Percentiles rank a stretch among this genome's conserved stretches.
These are phyloP conservation scores for Ceratocystis diversiconidia DNA, from an alignment of 2,329 filamentous ascomycete species.

Conservation along the genomic window DNA sequence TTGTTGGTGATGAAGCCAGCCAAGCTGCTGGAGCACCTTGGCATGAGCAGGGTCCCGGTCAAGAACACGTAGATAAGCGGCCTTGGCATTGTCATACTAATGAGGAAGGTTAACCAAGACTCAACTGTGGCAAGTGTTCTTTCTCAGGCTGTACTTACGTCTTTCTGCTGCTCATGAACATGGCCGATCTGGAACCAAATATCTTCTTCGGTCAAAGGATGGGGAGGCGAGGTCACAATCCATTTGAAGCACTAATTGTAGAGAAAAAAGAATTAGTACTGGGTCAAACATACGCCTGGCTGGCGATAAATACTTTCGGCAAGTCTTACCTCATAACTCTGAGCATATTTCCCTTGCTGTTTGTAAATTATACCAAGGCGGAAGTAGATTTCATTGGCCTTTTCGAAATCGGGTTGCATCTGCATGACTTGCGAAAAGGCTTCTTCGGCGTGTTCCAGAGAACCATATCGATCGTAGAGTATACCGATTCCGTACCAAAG, in stretches of 20 bases:
- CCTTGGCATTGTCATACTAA: slow-evolving; percentile 88
- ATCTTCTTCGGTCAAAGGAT: slow-evolving; percentile 87
- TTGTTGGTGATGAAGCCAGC: slow-evolving; percentile 95
- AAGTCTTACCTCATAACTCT: slow-evolving; percentile 67
- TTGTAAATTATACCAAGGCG: slow-evolving; percentile 99
- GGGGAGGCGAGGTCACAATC: slow-evolving; percentile 83
- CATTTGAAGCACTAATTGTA: slow-evolving; percentile 79
- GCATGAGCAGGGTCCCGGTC: slow-evolving; percentile 92
- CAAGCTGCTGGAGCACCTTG: slow-evolving; percentile 93
- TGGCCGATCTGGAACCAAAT: slow-evolving; percentile 99
- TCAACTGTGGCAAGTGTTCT: not conserved
- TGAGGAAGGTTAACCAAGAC: slow-evolving; percentile 21
- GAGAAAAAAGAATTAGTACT: slow-evolving; percentile 21
- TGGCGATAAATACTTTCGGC: too few species aligned
- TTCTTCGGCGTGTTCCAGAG: slow-evolving; percentile 91
- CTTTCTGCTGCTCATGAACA: slow-evolving; percentile 97
- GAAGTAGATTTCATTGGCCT: slow-evolving; percentile 98
- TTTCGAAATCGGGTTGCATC: slow-evolving; percentile 94
- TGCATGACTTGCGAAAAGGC: slow-evolving; percentile 98
- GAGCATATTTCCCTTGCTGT: slow-evolving; percentile 83
- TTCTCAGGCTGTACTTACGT: slow-evolving; percentile 45
- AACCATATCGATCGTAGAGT: slow-evolving; percentile 90
- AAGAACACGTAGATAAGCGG: slow-evolving; percentile 80
- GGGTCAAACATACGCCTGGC: too few species aligned
- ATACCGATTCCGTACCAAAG: slow-evolving; percentile 99